Conservation (phyloP, 139 green algal species). For the Chlorella sp. region DNA sequence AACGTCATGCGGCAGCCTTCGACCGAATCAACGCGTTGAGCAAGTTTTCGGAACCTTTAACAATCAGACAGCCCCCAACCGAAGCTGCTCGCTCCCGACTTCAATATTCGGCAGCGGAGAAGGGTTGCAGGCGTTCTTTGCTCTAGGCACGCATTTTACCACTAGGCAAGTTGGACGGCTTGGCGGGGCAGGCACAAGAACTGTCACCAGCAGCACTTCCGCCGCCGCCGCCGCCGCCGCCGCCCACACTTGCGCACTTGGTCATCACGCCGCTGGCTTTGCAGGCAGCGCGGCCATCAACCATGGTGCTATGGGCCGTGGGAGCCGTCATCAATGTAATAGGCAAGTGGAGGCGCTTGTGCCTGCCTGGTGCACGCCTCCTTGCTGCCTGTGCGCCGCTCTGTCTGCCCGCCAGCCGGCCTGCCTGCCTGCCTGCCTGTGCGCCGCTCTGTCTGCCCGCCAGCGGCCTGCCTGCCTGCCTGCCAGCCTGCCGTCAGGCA, state of each 20-base stretch:
- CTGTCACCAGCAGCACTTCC: no score
- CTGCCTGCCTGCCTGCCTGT: not conserved
- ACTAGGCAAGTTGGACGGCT: no score
- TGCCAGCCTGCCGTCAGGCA: not conserved
- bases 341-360: constrained; percentile 64
- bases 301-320: constrained; percentile 42
- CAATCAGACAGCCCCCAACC: no score
- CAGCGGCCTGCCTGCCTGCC: not conserved
- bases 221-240: not conserved
- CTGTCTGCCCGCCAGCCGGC: not conserved
- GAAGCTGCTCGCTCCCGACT: no score
- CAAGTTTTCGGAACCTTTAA: no score
- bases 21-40: no score
- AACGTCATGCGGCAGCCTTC: no score
- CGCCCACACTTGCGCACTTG: not conserved
- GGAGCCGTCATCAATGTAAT: constrained; percentile 75
- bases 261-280: not conserved
- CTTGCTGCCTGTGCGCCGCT: not conserved
- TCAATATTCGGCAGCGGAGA: no score
- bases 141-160: no score
- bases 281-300: not conserved
- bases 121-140: no score
- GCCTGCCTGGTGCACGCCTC: not conserved
- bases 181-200: no score
- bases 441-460: not conserved